Conservation (phyloP, 2,329 filamentous ascomycete species). For the Pseudofabraea citricarpa region DNA sequence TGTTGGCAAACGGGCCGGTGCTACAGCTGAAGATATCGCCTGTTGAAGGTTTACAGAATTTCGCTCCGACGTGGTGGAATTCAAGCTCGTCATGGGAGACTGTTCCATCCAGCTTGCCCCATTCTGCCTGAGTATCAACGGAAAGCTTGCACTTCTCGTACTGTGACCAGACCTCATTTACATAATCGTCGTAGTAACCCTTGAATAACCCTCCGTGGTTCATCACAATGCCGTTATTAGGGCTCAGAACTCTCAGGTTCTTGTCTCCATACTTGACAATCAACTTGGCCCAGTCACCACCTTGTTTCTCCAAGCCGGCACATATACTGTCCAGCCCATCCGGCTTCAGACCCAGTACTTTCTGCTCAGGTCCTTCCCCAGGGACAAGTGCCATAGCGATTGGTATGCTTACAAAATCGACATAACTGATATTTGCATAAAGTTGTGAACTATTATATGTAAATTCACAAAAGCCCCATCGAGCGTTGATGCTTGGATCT, state of each 20-base stretch:
- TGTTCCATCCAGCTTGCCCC: conserved; percentile 48
- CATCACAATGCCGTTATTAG: conserved; percentile 30
- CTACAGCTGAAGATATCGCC: conserved; percentile 63
- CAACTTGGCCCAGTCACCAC: conserved; percentile 59
- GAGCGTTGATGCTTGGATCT: conserved; percentile 55
- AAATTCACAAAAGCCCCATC: conserved; percentile 66
- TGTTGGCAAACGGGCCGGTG: conserved; percentile 49
- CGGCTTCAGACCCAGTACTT: conserved; percentile 49
- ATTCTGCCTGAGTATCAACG: conserved; percentile 61
- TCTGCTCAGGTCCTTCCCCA: conserved; percentile 34
- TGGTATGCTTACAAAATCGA: conserved; percentile 67
- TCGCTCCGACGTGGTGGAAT: conserved; percentile 34
- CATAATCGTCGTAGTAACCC: conserved; percentile 39
- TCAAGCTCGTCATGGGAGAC: conserved; percentile 43
- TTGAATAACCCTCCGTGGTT: conserved; percentile 34
- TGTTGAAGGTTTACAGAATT: conserved; percentile 50
- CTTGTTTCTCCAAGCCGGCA: conserved; percentile 48
- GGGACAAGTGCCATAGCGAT: conserved; percentile 47
- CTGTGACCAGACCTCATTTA: conserved; percentile 38
- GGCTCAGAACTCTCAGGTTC: conserved; percentile 37
- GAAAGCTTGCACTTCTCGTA: conserved; percentile 37
- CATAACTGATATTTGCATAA: conserved; percentile 66
- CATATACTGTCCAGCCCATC: conserved; percentile 54
- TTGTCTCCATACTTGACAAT: conserved; percentile 25
- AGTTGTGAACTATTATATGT: conserved; percentile 57